These are phyloP conservation scores for Conticribra weissflogii DNA, from an alignment of 108 stramenopile species.

Conservation along the genomic window DNA sequence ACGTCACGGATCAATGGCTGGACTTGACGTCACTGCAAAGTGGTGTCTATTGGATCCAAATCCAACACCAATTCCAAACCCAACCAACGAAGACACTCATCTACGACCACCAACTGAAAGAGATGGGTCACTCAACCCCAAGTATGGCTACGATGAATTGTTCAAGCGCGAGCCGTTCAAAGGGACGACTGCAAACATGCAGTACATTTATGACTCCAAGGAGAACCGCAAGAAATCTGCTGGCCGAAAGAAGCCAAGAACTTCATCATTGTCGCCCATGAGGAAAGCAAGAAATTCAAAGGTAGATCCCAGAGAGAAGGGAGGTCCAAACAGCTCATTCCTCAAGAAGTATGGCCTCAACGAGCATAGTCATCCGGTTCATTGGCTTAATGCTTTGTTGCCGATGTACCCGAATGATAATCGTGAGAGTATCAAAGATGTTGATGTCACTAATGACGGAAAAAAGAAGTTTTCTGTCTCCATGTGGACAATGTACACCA, in stretches of 20 bases:
- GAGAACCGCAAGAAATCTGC: not conserved
- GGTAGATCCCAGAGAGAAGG: conserved; percentile 3
- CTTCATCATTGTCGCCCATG: not conserved
- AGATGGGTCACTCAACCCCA: conserved; percentile 16
- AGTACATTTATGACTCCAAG: not conserved
- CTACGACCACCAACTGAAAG: conserved; percentile 22
- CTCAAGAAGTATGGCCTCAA: conserved; percentile 26
- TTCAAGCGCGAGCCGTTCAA: conserved; percentile 12
- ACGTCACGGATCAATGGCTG: conserved; percentile 9
- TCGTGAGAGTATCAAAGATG: conserved; percentile 2
- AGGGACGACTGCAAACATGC: conserved; percentile 19
- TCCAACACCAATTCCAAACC: conserved; percentile 18
- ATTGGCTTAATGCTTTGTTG: conserved; percentile 28
- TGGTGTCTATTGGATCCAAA: conserved; percentile 12
- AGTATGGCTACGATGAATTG: conserved; percentile 5
- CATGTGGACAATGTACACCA: conserved; percentile 23
- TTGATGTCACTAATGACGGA: conserved; percentile 16
- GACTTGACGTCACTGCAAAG: conserved; percentile 15
- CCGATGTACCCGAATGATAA: conserved; percentile 15
- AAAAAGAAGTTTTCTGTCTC: conserved; percentile 16
- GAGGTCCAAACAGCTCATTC: conserved; percentile 21
- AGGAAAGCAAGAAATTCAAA: not conserved
- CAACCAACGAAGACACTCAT: conserved; percentile 9
- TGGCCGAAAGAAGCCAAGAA: not conserved
- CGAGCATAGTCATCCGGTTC: conserved; percentile 10